phyloP scores from a whole-genome alignment of 2,329 filamentous ascomycete genomes.

The Escovopsis sp. region DNA sequence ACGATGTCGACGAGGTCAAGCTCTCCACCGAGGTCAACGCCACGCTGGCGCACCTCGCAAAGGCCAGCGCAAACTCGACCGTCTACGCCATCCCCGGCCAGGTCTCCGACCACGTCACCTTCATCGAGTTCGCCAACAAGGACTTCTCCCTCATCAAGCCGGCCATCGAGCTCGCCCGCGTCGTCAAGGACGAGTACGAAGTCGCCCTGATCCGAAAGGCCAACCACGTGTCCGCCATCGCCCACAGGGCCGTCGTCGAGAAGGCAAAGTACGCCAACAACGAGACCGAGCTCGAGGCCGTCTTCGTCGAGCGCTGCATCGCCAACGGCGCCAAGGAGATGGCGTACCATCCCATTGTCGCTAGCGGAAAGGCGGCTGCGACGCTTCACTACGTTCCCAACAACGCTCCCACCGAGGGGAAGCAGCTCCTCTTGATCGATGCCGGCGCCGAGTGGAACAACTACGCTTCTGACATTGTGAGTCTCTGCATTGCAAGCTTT shows the following conservation, averaged over 20 bases:
- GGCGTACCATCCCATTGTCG: conserved; percentile 79
- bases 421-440: conserved; percentile 71
- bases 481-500: conserved; percentile 7
- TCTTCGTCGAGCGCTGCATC: conserved; percentile 65
- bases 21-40: conserved; percentile 61
- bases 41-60: conserved; percentile 43
- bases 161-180: conserved; percentile 54
- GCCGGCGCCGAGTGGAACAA: conserved; percentile 65
- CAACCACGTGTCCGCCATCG: conserved; percentile 53
- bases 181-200: conserved; percentile 62
- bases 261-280: conserved; percentile 50
- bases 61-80: conserved; percentile 23
- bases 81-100: conserved; percentile 70
- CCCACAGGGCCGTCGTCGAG: conserved; percentile 48
- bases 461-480: conserved; percentile 54
- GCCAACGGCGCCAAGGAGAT: conserved; percentile 64
- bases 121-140: conserved; percentile 53
- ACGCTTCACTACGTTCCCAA: conserved; percentile 84
- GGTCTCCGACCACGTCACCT: conserved; percentile 56
- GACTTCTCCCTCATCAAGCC: conserved; percentile 41
- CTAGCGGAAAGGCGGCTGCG: conserved; percentile 63
- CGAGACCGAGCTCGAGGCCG: conserved; percentile 70
- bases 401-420: conserved; percentile 50
- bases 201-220: conserved; percentile 58
- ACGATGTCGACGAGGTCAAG: conserved; percentile 68